A percentile compares a stretch with the other conserved stretches of the same genome.
Evolutionary conservation across 192 early-diverging fungal species (phyloP).

Genomic region (Coemansia sp.): DNA sequence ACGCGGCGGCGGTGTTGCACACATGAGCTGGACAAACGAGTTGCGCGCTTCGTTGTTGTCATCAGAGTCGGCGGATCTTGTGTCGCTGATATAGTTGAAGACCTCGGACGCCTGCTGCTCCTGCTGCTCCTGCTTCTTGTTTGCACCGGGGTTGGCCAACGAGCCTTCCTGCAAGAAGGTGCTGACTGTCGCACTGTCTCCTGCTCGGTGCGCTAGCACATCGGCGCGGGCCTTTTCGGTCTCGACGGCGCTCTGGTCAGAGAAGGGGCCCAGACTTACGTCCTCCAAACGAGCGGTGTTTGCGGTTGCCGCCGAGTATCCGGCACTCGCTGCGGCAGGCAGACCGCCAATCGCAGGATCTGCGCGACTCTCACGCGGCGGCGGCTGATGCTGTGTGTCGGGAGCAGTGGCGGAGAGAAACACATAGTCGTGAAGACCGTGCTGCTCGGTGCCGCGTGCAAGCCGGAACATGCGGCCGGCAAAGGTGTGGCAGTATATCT

Average conservation of each 20-base stretch:
- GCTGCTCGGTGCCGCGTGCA: slow-evolving; percentile 42
- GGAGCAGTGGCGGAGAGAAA: slow-evolving; percentile 28
- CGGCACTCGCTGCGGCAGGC: neutral
- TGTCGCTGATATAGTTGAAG: slow-evolving; percentile 42
- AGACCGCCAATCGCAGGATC: neutral
- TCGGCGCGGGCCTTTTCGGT: neutral
- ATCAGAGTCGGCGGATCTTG: slow-evolving; percentile 16
- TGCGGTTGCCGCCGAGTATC: neutral
- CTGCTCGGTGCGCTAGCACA: neutral
- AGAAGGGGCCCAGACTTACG: neutral
- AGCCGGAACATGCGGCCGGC: slow-evolving; percentile 58
- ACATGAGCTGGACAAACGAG: slow-evolving; percentile 53
- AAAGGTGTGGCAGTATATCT: slow-evolving; percentile 59
- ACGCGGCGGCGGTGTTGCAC: slow-evolving; percentile 40
- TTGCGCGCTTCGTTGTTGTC: slow-evolving; percentile 4
- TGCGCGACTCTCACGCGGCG: neutral
- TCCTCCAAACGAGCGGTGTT: neutral
- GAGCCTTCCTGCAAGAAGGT: slow-evolving; percentile 12
- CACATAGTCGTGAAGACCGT: slow-evolving; percentile 48
- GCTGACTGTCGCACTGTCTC: slow-evolving; percentile 15
- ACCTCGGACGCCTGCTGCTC: slow-evolving; percentile 25
- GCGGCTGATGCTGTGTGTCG: neutral
- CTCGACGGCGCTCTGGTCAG: neutral
- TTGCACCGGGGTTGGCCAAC: neutral
- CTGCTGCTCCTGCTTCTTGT: slow-evolving; percentile 15